phyloP scores from a whole-genome alignment of 306 rosid species.

The Vicia faba region DNA sequence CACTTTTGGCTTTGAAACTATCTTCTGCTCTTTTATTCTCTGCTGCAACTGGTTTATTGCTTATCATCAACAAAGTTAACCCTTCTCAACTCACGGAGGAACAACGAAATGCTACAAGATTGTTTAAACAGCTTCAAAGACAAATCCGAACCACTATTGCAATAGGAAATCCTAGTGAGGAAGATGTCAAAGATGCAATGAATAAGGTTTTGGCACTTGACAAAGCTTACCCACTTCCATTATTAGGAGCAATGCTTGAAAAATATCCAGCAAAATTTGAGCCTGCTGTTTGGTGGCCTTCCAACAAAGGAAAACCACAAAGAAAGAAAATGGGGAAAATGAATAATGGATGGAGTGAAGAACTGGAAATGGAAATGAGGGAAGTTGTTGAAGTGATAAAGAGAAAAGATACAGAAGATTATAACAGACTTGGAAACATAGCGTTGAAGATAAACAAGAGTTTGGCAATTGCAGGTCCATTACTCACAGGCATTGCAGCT shows the following conservation, averaged over 20 bases:
- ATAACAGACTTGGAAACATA: constrained; percentile 67
- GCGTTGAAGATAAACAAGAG: constrained; percentile 59
- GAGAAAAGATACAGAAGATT: constrained; percentile 64
- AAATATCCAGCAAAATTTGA: constrained; percentile 35
- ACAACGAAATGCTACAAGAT: constrained; percentile 37
- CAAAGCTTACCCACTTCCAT: constrained; percentile 38
- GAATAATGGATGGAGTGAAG: constrained; percentile 65
- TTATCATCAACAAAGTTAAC: constrained; percentile 42
- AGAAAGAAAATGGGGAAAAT: not conserved
- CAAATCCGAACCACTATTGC: constrained; percentile 27
- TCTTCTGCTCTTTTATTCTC: constrained; percentile 37
- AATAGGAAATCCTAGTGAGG: not conserved
- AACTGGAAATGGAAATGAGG: constrained; percentile 55
- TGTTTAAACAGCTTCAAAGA: constrained; percentile 17
- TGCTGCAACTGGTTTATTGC: constrained; percentile 11
- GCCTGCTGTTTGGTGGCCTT: constrained; percentile 43
- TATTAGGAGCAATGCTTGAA: constrained; percentile 39
- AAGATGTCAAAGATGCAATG: constrained; percentile 29
- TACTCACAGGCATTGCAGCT: constrained; percentile 72
- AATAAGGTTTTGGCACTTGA: constrained; percentile 41
- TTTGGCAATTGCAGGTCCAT: constrained; percentile 69
- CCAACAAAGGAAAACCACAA: not conserved
- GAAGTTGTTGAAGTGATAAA: constrained; percentile 58
- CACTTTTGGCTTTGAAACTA: constrained; percentile 36
- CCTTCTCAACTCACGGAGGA: constrained; percentile 39